phyloP scores from a whole-genome alignment of 495 filamentous ascomycete genomes.

The Penicillium atrosanguineum region DNA sequence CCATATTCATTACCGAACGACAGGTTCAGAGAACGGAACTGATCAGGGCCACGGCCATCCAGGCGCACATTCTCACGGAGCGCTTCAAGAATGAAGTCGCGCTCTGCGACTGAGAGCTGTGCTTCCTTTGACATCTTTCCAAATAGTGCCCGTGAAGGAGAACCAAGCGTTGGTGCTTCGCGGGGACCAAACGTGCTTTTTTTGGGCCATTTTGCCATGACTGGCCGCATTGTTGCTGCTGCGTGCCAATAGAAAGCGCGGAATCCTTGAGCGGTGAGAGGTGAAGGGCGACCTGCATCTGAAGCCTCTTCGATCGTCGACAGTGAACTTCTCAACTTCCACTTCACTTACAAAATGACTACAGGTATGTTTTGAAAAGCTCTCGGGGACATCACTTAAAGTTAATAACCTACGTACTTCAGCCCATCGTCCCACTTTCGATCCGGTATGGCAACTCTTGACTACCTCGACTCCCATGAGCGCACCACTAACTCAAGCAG shows the following conservation, averaged over 20 bases:
- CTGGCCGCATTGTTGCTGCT: slow-evolving; percentile 23
- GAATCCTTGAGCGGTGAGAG: slow-evolving; percentile 6
- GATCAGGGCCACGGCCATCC: slow-evolving; percentile 76
- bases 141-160: slow-evolving; percentile 8
- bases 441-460: slow-evolving; percentile 62
- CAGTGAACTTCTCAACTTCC: background rate
- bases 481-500: slow-evolving; percentile 39
- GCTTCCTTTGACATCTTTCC: slow-evolving; percentile 82
- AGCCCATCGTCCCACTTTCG: slow-evolving; percentile 87
- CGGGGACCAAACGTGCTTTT: slow-evolving; percentile 25
- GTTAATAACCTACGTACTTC: slow-evolving; percentile 26
- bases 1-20: slow-evolving; percentile 89
- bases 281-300: background rate
- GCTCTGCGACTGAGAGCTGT: slow-evolving; percentile 76
- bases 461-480: background rate
- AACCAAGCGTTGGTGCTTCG: background rate
- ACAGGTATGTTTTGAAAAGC: slow-evolving; percentile 47
- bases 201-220: slow-evolving; percentile 25
- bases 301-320: slow-evolving; percentile 2
- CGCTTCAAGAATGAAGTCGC: slow-evolving; percentile 70
- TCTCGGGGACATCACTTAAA: background rate
- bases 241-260: slow-evolving; percentile 3
- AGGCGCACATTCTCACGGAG: slow-evolving; percentile 73
- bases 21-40: slow-evolving; percentile 72
- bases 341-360: slow-evolving; percentile 52